phyloP scores from a whole-genome alignment of 495 filamentous ascomycete genomes.

The Lophiostoma macrostomum region DNA sequence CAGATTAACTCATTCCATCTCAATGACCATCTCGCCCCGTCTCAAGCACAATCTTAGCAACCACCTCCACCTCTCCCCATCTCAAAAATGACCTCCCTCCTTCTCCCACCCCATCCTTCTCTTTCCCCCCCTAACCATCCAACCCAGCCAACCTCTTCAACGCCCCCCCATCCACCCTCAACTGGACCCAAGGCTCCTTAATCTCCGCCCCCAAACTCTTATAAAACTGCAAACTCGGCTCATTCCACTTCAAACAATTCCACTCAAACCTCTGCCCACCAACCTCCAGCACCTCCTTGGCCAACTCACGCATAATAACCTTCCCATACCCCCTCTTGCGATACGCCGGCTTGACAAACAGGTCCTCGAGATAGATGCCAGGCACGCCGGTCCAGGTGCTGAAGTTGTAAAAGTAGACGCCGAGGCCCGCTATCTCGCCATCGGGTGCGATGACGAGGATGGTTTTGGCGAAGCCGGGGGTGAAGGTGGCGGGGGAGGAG shows the following conservation, averaged over 20 bases:
- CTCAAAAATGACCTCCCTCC: too few species aligned
- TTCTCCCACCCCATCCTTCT: too few species aligned
- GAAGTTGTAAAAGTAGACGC: slow-evolving; percentile 70
- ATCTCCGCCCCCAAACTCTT: slow-evolving; percentile 71
- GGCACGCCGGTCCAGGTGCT: slow-evolving; percentile 82
- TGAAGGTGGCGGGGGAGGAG: slow-evolving; percentile 4
- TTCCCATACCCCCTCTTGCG: slow-evolving; percentile 77
- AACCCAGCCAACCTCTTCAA: slow-evolving; percentile 45
- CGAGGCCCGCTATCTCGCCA: slow-evolving; percentile 52
- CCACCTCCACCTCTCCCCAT: too few species aligned
- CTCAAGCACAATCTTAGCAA: too few species aligned
- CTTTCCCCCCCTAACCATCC: too few species aligned
- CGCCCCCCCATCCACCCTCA: slow-evolving; percentile 78
- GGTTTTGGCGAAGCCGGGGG: slow-evolving; percentile 45
- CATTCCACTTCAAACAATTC: slow-evolving; percentile 90
- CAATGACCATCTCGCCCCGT: too few species aligned
- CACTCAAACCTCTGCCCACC: slow-evolving; percentile 80
- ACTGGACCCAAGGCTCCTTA: slow-evolving; percentile 85
- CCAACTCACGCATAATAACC: slow-evolving; percentile 69
- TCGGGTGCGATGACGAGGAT: slow-evolving; percentile 38
- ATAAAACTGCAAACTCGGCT: slow-evolving; percentile 86
- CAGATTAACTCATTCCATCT: too few species aligned
- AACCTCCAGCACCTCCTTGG: slow-evolving; percentile 68
- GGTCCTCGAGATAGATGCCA: slow-evolving; percentile 91
- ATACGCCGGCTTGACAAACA: slow-evolving; percentile 72